Percentiles rank a stretch among this genome's conserved stretches.
These are phyloP conservation scores for Amborella trichopoda DNA, from an alignment of 164 flowering plant species.

Conservation along the genomic window DNA sequence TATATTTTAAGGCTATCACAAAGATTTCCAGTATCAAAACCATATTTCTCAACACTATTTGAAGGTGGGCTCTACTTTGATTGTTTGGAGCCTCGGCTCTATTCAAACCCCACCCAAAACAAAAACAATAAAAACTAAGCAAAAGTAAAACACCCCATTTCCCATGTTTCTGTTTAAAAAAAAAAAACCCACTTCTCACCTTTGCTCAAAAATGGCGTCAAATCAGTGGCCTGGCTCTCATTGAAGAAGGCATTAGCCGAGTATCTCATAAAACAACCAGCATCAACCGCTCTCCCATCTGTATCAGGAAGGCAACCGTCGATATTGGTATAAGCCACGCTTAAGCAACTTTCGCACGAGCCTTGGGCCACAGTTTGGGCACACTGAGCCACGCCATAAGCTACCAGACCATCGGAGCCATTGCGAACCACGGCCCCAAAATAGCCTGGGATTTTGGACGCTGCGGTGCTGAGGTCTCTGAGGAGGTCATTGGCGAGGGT, in stretches of 20 bases:
- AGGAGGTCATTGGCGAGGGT: slow-evolving; percentile 10
- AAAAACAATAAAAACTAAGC: no score
- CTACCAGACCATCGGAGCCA: slow-evolving; percentile 5
- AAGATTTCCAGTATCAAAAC: no score
- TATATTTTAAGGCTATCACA: no score
- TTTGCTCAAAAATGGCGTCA: slow-evolving; percentile 19
- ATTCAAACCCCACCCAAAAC: no score
- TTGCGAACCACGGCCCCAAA: slow-evolving; percentile 23
- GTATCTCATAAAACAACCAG: slow-evolving; percentile 54
- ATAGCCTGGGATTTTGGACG: slow-evolving; percentile 25
- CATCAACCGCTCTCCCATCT: slow-evolving; percentile 36
- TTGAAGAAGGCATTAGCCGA: slow-evolving; percentile 32
- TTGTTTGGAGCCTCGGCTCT: no score
- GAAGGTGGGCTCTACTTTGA: no score
- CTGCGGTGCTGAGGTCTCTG: slow-evolving; percentile 19
- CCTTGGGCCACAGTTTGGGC: slow-evolving; percentile 19
- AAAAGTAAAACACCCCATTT: no score
- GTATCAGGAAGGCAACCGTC: slow-evolving; percentile 24
- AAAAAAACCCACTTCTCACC: slow-evolving; percentile 10
- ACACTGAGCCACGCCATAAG: slow-evolving; percentile 47
- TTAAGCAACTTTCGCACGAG: slow-evolving; percentile 43
- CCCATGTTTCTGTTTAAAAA: no score
- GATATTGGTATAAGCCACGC: slow-evolving; percentile 21
- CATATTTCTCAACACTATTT: no score
- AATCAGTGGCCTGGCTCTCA: slow-evolving; percentile 25